Percentiles rank a stretch among this genome's conserved stretches.
Conservation (phyloP, 2,329 filamentous ascomycete genomes). For the Pseudogymnoascus sp. region DNA sequence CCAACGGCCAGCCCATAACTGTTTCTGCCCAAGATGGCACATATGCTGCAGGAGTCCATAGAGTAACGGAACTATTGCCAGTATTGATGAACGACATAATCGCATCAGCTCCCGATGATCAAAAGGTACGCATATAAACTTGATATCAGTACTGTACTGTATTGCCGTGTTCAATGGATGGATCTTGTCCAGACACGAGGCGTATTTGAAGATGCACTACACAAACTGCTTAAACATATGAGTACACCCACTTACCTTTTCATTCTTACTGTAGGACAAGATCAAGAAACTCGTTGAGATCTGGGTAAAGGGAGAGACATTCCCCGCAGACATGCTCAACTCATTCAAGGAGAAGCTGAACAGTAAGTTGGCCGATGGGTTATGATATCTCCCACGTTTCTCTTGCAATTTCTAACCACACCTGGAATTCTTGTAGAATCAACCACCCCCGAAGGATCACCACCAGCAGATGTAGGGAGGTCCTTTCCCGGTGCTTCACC, state of each 20-base stretch:
- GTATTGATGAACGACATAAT: slow-evolving; percentile 93
- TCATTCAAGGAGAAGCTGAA: slow-evolving; percentile 76
- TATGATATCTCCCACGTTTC: slow-evolving; percentile 7
- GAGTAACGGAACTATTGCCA: slow-evolving; percentile 91
- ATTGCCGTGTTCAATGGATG: slow-evolving; percentile 9
- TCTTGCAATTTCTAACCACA: slow-evolving; percentile 32
- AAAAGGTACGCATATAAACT: slow-evolving; percentile 71
- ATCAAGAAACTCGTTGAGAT: slow-evolving; percentile 94
- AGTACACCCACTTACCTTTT: slow-evolving; percentile 39
- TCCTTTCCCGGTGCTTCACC: slow-evolving; percentile 34
- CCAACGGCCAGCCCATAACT: slow-evolving; percentile 72
- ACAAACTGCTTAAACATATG: slow-evolving; percentile 5
- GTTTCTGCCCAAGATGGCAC: slow-evolving; percentile 80
- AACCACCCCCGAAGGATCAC: slow-evolving; percentile 61
- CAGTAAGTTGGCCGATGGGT: slow-evolving; percentile 46
- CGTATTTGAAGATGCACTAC: slow-evolving; percentile 1
- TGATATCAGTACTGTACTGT: slow-evolving; percentile 10
- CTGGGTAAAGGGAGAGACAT: slow-evolving; percentile 93
- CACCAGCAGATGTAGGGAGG: slow-evolving; percentile 31
- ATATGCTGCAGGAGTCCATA: slow-evolving; percentile 88
- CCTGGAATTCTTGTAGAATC: slow-evolving; percentile 46
- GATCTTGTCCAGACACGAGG: neutral
- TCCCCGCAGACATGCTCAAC: slow-evolving; percentile 69
- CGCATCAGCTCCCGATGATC: slow-evolving; percentile 77
- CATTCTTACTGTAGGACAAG: slow-evolving; percentile 67